Base-by-base conservation (phyloP, 148 eudicot genomes). In the Amaranthus cruentus region DNA sequence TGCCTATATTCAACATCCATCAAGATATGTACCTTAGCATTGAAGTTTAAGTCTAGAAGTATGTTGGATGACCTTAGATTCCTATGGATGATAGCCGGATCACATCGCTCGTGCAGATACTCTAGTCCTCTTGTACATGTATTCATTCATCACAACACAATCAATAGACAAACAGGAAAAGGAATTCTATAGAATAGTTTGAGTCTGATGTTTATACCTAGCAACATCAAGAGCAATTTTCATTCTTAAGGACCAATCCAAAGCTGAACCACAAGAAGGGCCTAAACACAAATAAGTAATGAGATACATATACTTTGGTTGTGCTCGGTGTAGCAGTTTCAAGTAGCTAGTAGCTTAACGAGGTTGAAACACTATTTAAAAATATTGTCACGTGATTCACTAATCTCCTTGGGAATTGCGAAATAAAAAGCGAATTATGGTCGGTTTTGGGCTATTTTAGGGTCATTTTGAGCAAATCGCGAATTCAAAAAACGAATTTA, bases 141-240 rank as follows among this genome's bases (percentile, higher is more conserved):
- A 1, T 61, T 61, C 64, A 38, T 61, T 61, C 10, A 28, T 28
- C 38, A 28, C 38, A 28, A 28, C 38, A 28, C 38, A 28, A 28
- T 28, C 38, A 9, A 48, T 6, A 3, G n/a, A 57, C n/a, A 44
- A 66, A 49, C 58, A n/a, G 4, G 8, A 66, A 66, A 46, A 10
- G 5, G 46, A 11, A 67, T 44, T 10, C 6, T 11, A 43, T 49
- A 51, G 38, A 71, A 72, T 18, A 66, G 10, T 11, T 57, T 4
- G 38, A 15, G 9, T 48, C 7, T 56, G 63, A 57, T 47, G 47
- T 2, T 62, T 46, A 55, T 78, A 92, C 97, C 97, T 88, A 28
- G 97, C 97, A 62, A 89, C 71, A 81, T 92, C 95, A 9, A 90
- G 81, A 75, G 97, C 95, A 49, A 92, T 83, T 83, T 87, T 92